Percentiles rank a stretch among this genome's conserved stretches.
phyloP scores from a whole-genome alignment of 2,329 filamentous ascomycete genomes.

The Seiridium unicorne region DNA sequence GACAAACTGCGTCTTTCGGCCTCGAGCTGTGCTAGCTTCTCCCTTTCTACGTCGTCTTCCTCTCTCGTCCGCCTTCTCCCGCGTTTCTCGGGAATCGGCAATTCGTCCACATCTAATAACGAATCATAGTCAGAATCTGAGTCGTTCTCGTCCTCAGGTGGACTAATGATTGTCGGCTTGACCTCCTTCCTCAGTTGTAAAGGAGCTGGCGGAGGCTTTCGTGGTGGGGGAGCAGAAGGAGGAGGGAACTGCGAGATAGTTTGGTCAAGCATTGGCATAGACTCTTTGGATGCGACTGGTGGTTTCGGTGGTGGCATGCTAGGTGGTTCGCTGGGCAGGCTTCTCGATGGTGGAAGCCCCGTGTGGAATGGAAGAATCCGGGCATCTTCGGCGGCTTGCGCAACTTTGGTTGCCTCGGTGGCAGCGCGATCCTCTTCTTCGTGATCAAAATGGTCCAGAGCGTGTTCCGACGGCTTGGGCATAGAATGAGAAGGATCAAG shows the following conservation, averaged over 20 bases:
- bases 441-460: conserved; percentile 54
- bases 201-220: conserved; percentile 84
- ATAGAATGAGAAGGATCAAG: conserved; percentile 57
- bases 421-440: conserved; percentile 50
- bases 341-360: conserved; percentile 55
- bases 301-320: conserved; percentile 47
- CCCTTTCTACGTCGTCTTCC: conserved; percentile 79
- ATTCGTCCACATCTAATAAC: conserved; percentile 66
- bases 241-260: conserved; percentile 50
- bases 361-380: conserved; percentile 48
- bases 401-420: conserved; percentile 43
- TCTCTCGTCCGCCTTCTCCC: conserved; percentile 82
- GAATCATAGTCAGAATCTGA: conserved; percentile 85
- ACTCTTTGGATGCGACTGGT: conserved; percentile 41
- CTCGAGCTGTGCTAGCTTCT: conserved; percentile 64
- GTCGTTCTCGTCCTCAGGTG: conserved; percentile 54
- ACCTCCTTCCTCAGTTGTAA: conserved; percentile 62
- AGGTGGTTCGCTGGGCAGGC: conserved; percentile 50
- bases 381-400: conserved; percentile 34
- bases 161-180: conserved; percentile 22
- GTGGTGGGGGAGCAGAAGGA: conserved; percentile 57
- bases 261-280: conserved; percentile 43
- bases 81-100: conserved; percentile 55
- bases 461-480: conserved; percentile 61
- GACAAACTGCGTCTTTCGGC: conserved; percentile 70